Evolutionary conservation across 495 filamentous ascomycete genomes (phyloP).

Genomic region (Choiromyces venosus): DNA sequence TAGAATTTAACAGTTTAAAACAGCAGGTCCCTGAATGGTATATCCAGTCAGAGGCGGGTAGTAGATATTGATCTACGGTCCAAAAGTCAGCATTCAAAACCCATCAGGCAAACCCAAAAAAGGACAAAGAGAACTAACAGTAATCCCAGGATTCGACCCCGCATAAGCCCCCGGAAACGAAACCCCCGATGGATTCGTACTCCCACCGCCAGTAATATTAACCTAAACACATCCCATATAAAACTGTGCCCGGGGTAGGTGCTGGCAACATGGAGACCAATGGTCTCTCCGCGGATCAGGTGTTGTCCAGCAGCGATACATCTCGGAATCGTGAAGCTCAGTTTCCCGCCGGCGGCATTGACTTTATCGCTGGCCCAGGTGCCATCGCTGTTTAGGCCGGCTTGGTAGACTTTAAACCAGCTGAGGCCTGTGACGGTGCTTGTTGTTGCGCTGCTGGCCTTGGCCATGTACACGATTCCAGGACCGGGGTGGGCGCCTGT

Average conservation of each 20-base stretch:
- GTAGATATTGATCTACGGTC: conserved; percentile 22
- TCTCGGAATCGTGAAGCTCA: conserved; percentile 49
- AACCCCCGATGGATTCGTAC: conserved; percentile 46
- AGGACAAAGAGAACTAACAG: conserved; percentile 43
- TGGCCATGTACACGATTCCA: conserved; percentile 49
- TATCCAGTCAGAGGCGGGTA: conserved; percentile 13
- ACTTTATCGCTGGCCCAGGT: conserved; percentile 31
- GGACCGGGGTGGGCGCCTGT: conserved; percentile 49
- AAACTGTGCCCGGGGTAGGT: conserved; percentile 49
- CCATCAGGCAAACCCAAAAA: too few relatives aligned
- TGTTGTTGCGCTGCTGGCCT: conserved; percentile 46
- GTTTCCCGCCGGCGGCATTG: conserved; percentile 19
- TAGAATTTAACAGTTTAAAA: background rate
- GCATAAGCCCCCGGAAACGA: conserved; percentile 53
- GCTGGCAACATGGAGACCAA: conserved; percentile 50
- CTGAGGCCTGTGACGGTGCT: conserved; percentile 46
- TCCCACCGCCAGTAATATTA: conserved; percentile 46
- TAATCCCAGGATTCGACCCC: conserved; percentile 47
- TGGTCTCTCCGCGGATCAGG: conserved; percentile 55
- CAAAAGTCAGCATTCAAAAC: too few relatives aligned
- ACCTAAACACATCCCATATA: conserved; percentile 40
- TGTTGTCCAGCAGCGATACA: conserved; percentile 50
- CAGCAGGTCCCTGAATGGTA: background rate
- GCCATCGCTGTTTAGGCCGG: conserved; percentile 44
- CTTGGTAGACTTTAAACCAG: conserved; percentile 52